Base-by-base conservation (phyloP, 2,329 filamentous ascomycete species). In the Chaetomium olivaceum region DNA sequence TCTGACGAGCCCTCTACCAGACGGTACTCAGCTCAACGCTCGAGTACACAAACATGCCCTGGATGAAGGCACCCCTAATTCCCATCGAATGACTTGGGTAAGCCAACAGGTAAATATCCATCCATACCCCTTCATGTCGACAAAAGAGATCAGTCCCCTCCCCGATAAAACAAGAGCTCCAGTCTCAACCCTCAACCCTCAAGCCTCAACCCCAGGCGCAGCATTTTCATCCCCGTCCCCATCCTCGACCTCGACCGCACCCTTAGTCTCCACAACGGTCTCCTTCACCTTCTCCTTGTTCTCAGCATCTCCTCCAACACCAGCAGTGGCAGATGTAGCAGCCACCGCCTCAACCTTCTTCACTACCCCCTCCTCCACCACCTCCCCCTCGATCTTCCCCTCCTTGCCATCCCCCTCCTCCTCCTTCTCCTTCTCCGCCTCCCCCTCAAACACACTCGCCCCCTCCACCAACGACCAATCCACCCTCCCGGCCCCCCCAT, bases 401-500 rank as follows among this genome's bases (percentile, higher is more conserved):
- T 66, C 57, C 31, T 31, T 65, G 16, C 63, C 60, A n/a, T 51
- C 50, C 67, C 69, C 33, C 31, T 6, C 70, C 1, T 69, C 66
- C 25, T 65, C 58, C 21, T 19, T 66, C 23, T 63, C 58, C 27
- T 48, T 68, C 27, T 36, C 58, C 3, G 63, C 61, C 55, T 50
- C 65, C 65, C 68, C 67, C 39, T 67, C 63, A 52, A 67, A 60
- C 1, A 70, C 60, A 25, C 65, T 69, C 29, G 52, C 64, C 52
- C 69, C 71, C 54, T 67, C 71, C 31, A 73, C 74, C 62, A 89
- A 74, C 74, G 90, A 88, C 94, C 95, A 99, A 76, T 98, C 90
- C 72, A 99, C 93, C 73, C 88, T 86, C 1, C 87, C 89, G 3
- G 89, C 89, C n/a, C 85, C 80, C 0, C 95, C 95, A 77, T 98